phyloP scores from a whole-genome alignment of 2,329 filamentous ascomycete genomes.

The Thelonectria blattea region DNA sequence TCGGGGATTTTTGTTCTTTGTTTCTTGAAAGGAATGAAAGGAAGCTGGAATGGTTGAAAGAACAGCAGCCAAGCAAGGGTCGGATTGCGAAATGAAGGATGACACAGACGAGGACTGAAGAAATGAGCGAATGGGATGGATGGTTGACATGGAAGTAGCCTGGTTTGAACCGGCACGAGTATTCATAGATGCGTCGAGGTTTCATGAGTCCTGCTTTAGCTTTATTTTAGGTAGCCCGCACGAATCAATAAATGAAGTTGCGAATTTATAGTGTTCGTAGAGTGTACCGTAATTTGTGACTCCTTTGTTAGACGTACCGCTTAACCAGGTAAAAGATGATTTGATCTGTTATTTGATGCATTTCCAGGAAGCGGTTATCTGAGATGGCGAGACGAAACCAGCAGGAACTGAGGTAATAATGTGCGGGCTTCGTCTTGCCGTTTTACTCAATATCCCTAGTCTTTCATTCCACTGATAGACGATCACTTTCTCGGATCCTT shows the following conservation, averaged over 20 bases:
- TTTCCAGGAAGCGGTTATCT: too few relatives aligned
- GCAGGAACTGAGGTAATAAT: too few relatives aligned
- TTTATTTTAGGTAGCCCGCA: constrained; percentile 19
- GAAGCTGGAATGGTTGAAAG: constrained; percentile 16
- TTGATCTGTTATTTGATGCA: constrained; percentile 25
- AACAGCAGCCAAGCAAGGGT: constrained; percentile 12
- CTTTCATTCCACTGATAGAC: too few relatives aligned
- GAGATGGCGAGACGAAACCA: too few relatives aligned
- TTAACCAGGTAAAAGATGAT: too few relatives aligned
- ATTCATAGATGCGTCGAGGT: constrained; percentile 1
- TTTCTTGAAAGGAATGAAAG: constrained; percentile 12
- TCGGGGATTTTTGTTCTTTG: constrained; percentile 1
- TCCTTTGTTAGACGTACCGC: too few relatives aligned
- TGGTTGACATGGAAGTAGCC: constrained; percentile 13
- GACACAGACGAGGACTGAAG: constrained; percentile 22
- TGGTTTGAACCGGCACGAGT: constrained; percentile 7
- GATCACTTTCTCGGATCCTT: too few relatives aligned
- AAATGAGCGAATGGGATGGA: constrained; percentile 19
- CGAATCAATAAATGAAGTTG: constrained; percentile 16
- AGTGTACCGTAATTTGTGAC: too few relatives aligned
- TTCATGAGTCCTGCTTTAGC: constrained; percentile 11
- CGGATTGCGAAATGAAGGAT: constrained; percentile 20
- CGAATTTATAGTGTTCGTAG: too few relatives aligned
- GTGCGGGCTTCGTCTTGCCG: too few relatives aligned
- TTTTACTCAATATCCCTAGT: too few relatives aligned